phyloP scores from a whole-genome alignment of 306 rosid genomes.

The Lotus japonicus region DNA sequence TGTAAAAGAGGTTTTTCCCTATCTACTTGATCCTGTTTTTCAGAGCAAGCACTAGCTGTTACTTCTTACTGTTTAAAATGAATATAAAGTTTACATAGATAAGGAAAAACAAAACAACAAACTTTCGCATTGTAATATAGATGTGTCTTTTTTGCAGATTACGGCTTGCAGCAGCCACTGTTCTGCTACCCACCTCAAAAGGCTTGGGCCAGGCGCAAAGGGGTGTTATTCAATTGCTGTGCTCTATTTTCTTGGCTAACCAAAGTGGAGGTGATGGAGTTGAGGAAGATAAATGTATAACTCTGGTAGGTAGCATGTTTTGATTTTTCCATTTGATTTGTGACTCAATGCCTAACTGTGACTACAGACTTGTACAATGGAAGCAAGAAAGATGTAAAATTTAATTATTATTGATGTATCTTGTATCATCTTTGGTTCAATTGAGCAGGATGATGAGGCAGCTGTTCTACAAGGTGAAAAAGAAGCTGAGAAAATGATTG shows the following conservation, averaged over 20 bases:
- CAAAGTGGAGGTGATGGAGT: slow-evolving; percentile 61
- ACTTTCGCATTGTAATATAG: background rate
- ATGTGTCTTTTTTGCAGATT: background rate
- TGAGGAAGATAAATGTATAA: slow-evolving; percentile 41
- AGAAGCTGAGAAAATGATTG: slow-evolving; percentile 69
- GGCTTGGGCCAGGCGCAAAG: slow-evolving; percentile 43
- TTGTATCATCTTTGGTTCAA: slow-evolving; percentile 16
- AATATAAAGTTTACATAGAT: too few species aligned
- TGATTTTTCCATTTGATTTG: background rate
- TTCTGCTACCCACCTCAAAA: slow-evolving; percentile 25
- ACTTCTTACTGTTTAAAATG: too few species aligned
- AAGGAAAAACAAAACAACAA: background rate
- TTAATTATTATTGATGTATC: background rate
- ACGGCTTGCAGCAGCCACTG: slow-evolving; percentile 22
- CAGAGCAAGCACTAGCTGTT: too few species aligned
- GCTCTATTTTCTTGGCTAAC: slow-evolving; percentile 87
- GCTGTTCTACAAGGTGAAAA: slow-evolving; percentile 73
- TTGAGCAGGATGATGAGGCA: slow-evolving; percentile 66
- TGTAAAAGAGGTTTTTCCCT: too few species aligned
- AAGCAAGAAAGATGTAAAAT: background rate
- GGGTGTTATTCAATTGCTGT: slow-evolving; percentile 33
- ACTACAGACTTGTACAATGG: too few species aligned
- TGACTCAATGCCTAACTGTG: too few species aligned
- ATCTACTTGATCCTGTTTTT: too few species aligned
- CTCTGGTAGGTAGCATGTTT: slow-evolving; percentile 45